Conservation (phyloP, 2,329 filamentous ascomycete species). For the Cylindrodendrum hubeiense region DNA sequence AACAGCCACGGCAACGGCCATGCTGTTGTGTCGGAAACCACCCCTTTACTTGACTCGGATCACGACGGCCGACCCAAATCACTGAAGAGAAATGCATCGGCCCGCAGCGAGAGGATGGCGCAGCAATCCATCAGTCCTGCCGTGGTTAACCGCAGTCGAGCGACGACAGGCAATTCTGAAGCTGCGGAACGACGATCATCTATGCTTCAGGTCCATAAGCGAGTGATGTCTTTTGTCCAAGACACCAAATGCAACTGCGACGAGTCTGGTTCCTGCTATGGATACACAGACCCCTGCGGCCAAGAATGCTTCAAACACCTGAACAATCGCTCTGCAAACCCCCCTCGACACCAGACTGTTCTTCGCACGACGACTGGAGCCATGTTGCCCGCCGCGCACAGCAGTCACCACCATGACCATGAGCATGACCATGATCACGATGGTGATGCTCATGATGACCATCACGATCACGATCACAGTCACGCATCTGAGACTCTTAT, state of each 20-base stretch:
- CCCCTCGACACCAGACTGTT: conserved; percentile 51
- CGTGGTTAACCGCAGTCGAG: conserved; percentile 39
- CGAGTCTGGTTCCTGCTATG: conserved; percentile 70
- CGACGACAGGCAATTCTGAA: conserved; percentile 43
- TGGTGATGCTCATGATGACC: conserved; percentile 3
- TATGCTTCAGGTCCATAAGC: conserved; percentile 65
- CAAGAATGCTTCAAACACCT: conserved; percentile 75
- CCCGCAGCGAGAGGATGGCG: conserved; percentile 46
- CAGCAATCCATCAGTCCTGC: conserved; percentile 43
- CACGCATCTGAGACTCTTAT: conserved; percentile 42
- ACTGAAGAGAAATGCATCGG: conserved; percentile 45
- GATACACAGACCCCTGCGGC: conserved; percentile 74
- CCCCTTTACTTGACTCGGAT: conserved; percentile 59
- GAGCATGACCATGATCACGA: conserved; percentile 42
- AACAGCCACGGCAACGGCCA: conserved; percentile 41
- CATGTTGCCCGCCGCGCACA: conserved; percentile 34
- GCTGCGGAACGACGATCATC: conserved; percentile 62
- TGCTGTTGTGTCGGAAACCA: conserved; percentile 56
- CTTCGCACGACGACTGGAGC: conserved; percentile 58
- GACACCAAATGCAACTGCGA: conserved; percentile 75
- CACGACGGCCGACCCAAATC: conserved; percentile 40
- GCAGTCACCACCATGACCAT: conserved; percentile 34
- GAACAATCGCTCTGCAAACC: conserved; percentile 51
- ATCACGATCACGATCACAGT: conserved; percentile 39
- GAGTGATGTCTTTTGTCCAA: conserved; percentile 74